These are phyloP conservation scores for Candida sanyaensis DNA, from an alignment of 1,139 yeast genomes.

Conservation along the genomic window DNA sequence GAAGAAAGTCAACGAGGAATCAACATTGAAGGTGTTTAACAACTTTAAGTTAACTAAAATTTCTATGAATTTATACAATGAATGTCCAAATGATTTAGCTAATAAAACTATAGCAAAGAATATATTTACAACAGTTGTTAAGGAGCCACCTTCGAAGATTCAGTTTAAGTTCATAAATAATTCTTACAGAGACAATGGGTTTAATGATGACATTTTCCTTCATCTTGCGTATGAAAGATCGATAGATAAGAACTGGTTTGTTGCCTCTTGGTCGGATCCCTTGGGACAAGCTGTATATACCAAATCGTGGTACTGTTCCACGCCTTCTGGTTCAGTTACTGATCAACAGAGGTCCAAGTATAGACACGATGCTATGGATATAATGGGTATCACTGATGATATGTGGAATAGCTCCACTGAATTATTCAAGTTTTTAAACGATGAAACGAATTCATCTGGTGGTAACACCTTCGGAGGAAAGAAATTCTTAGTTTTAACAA, in stretches of 20 bases:
- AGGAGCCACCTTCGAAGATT: conserved; percentile 47
- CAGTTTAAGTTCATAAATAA: conserved; percentile 52
- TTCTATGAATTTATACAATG: conserved; percentile 66
- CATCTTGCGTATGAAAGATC: conserved; percentile 88
- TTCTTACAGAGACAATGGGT: conserved; percentile 24
- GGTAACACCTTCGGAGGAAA: conserved; percentile 43
- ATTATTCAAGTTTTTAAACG: conserved; percentile 38
- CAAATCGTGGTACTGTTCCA: conserved; percentile 65
- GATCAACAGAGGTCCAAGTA: conserved; percentile 6
- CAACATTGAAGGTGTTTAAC: conserved; percentile 51
- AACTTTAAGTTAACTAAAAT: conserved; percentile 48
- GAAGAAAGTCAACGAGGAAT: conserved; percentile 33
- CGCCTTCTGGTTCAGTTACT: conserved; percentile 1
- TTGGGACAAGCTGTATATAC: conserved; percentile 64
- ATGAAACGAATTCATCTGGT: conserved; percentile 35
- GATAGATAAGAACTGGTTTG: conserved; percentile 78
- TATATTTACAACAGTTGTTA: conserved; percentile 45
- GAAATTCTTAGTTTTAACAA: conserved; percentile 64
- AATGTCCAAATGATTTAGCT: conserved; percentile 36
- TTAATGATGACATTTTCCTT: conserved; percentile 68
- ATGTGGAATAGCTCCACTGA: conserved; percentile 40
- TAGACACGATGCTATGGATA: conserved; percentile 25
- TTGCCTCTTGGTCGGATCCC: conserved; percentile 90
- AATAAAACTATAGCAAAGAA: conserved; percentile 11
- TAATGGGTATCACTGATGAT: conserved; percentile 39